phyloP scores from a whole-genome alignment of 2,329 filamentous ascomycete genomes.

The Diaporthe helianthi region DNA sequence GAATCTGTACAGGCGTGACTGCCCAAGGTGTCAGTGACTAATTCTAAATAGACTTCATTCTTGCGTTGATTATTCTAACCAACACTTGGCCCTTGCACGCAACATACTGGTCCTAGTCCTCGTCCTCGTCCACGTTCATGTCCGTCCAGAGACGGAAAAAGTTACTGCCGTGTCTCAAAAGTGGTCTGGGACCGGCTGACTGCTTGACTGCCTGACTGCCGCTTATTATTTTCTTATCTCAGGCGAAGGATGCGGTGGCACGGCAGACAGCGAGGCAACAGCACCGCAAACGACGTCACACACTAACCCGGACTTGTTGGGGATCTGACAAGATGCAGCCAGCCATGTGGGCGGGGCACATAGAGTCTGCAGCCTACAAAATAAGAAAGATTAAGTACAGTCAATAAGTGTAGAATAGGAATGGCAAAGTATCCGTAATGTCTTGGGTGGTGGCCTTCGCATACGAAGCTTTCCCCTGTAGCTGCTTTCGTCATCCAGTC shows the following conservation, averaged over 20 bases:
- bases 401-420: no score
- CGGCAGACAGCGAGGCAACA: neutral
- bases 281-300: constrained; percentile 19
- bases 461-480: constrained; percentile 9
- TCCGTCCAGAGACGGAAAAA: neutral
- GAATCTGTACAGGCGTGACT: neutral
- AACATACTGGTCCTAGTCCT: no score
- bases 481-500: constrained; percentile 7
- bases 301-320: constrained; percentile 5
- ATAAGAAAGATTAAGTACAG: neutral
- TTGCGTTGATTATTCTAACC: neutral
- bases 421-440: neutral
- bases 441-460: neutral
- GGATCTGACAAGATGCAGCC: neutral
- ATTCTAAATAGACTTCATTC: neutral
- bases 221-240: constrained; percentile 15
- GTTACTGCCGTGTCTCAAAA: neutral
- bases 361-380: neutral
- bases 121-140: neutral
- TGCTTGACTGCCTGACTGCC: neutral
- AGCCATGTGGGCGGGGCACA: neutral
- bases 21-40: neutral
- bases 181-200: neutral
- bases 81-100: neutral
- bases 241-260: constrained; percentile 18